phyloP scores from a whole-genome alignment of 352 stramenopile genomes.

The Thraustochytrium striatum region DNA sequence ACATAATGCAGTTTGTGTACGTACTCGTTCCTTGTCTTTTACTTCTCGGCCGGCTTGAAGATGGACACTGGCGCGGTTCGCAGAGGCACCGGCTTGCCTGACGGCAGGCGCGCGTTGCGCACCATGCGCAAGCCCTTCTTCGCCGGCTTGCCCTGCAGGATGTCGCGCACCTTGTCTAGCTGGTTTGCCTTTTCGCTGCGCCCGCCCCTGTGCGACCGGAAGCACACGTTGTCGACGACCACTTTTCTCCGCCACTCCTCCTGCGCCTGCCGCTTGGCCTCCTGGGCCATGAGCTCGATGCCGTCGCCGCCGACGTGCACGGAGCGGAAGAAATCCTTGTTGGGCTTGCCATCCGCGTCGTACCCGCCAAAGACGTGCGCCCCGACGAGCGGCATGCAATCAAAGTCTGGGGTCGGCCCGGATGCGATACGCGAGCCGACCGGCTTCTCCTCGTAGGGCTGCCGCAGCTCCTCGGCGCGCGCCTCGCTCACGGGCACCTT shows the following conservation, averaged over 20 bases:
- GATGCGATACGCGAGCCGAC: constrained; percentile 22
- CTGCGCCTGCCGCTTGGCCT: constrained; percentile 62
- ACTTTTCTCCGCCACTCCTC: constrained; percentile 69
- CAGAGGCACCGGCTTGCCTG: constrained; percentile 67
- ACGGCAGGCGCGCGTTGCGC: constrained; percentile 68
- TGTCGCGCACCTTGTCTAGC: constrained; percentile 70
- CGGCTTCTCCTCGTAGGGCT: constrained; percentile 65
- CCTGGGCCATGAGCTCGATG: constrained; percentile 68
- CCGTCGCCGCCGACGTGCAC: constrained; percentile 77
- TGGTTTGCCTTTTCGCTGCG: constrained; percentile 67
- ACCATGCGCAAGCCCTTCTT: constrained; percentile 72
- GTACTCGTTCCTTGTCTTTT: too few species aligned
- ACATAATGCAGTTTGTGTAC: too few species aligned
- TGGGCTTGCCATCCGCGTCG: constrained; percentile 64
- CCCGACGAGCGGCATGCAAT: constrained; percentile 72
- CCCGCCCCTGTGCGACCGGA: constrained; percentile 75
- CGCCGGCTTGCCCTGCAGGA: constrained; percentile 59
- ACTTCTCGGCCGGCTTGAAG: constrained; percentile 51
- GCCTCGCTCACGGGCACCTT: constrained; percentile 66
- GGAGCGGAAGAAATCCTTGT: constrained; percentile 71
- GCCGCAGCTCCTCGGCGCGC: constrained; percentile 70
- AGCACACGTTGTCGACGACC: constrained; percentile 81
- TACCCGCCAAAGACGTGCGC: constrained; percentile 76
- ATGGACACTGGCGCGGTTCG: constrained; percentile 66
- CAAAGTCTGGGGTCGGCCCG: constrained; percentile 60